phyloP scores from a whole-genome alignment of 2,329 filamentous ascomycete genomes.

The Hypoxylon sp. region DNA sequence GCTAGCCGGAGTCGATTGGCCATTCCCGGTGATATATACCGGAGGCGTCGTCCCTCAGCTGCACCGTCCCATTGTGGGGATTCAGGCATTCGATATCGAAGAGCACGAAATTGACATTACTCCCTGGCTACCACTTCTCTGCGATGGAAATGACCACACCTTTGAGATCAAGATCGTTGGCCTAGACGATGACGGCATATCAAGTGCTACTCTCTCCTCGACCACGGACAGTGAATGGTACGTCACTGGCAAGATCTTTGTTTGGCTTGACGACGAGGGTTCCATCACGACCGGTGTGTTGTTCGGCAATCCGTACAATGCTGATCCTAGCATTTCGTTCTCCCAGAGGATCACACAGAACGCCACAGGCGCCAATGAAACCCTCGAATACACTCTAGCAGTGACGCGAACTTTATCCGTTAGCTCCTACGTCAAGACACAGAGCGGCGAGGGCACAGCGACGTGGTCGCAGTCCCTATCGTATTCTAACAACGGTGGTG shows the following conservation, averaged over 20 bases:
- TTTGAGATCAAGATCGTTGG: conserved; percentile 79
- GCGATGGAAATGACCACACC: conserved; percentile 74
- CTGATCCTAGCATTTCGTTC: conserved; percentile 64
- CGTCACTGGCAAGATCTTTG: conserved; percentile 83
- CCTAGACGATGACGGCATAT: conserved; percentile 69
- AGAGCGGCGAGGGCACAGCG: conserved; percentile 59
- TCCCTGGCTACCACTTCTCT: conserved; percentile 79
- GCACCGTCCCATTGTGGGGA: conserved; percentile 83
- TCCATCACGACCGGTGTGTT: conserved; percentile 67
- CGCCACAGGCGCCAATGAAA: conserved; percentile 69
- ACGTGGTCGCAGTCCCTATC: conserved; percentile 71
- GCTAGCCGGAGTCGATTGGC: conserved; percentile 83
- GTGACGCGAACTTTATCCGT: conserved; percentile 70
- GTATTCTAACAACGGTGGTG: conserved; percentile 67
- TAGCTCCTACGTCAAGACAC: conserved; percentile 66
- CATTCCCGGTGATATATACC: conserved; percentile 86
- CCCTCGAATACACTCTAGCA: conserved; percentile 70
- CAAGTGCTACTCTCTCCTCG: conserved; percentile 64
- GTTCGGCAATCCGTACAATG: conserved; percentile 52
- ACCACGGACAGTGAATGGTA: conserved; percentile 79
- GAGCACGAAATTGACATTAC: conserved; percentile 89
- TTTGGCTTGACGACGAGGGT: conserved; percentile 74
- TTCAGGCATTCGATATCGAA: conserved; percentile 82
- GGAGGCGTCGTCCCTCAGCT: conserved; percentile 83
- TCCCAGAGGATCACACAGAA: conserved; percentile 63